phyloP scores from a whole-genome alignment of 2,329 filamentous ascomycete genomes.

The Amauroascus niger region DNA sequence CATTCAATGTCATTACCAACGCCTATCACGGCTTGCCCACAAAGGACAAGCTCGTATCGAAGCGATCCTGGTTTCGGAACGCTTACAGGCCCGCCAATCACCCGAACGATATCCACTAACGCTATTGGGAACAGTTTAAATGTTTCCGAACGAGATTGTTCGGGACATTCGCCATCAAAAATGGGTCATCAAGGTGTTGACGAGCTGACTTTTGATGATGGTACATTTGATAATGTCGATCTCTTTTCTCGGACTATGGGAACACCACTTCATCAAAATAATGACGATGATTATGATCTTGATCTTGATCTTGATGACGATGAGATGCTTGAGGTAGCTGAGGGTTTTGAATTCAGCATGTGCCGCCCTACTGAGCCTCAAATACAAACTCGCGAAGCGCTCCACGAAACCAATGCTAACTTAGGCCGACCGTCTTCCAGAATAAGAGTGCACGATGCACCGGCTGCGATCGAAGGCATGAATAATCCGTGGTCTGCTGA shows the following conservation, averaged over 20 bases:
- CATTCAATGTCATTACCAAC: not conserved
- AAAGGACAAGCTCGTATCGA: not conserved
- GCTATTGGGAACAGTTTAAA: not conserved
- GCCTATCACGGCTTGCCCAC: not conserved
- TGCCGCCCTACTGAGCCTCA: not conserved
- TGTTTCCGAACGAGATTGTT: not conserved
- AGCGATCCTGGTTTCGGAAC: not conserved
- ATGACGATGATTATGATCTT: slow-evolving; percentile 33
- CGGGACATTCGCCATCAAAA: not conserved
- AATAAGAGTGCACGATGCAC: slow-evolving; percentile 20
- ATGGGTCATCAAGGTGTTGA: not conserved
- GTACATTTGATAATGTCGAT: slow-evolving; percentile 22
- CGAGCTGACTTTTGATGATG: slow-evolving; percentile 15
- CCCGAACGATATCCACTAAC: not conserved
- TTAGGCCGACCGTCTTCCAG: slow-evolving; percentile 23
- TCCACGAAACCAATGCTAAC: slow-evolving; percentile 37
- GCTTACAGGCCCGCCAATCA: not conserved
- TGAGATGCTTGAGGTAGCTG: slow-evolving; percentile 38
- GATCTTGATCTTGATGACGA: slow-evolving; percentile 37
- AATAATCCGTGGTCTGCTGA: slow-evolving; percentile 71
- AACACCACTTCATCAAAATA: slow-evolving; percentile 23
- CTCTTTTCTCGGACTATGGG: slow-evolving; percentile 36
- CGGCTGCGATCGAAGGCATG: not conserved
- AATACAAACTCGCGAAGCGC: slow-evolving; percentile 26
- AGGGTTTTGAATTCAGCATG: slow-evolving; percentile 27